Evolutionary conservation across 495 filamentous ascomycete species (phyloP), one percentile per base, ranked within the genome.

Genomic region (Aspergillus heteromorphus): DNA sequence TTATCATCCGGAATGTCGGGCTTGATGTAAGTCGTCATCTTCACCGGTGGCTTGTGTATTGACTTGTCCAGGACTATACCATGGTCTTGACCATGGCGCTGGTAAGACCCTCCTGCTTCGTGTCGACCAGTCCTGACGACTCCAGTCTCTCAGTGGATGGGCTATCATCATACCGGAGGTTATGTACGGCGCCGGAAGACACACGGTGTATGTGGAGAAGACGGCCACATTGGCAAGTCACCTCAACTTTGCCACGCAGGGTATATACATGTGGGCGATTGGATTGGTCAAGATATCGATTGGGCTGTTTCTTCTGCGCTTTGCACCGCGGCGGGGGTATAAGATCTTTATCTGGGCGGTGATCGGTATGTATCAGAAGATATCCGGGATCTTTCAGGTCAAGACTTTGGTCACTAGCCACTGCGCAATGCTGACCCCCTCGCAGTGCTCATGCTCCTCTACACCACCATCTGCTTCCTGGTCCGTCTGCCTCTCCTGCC

Each of bases 231-330:
- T 62, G 13, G 63, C 70, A 3, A 58, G 73, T 41, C 70, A 74
- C 47, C 56, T 78, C 43, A 80, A 78, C 50, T 76, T 76, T 34
- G 65, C 72, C 29, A 69, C 65, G 1, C 73, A 76, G 48, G 65
- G 62, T 0, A 59, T 80, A 17, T 75, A 66, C 40, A 60, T 77
- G 6, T 67, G 67, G 56, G 69, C 58, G 0, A 72, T 79, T 29
- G 65, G 67, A 11, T 45, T 75, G 17, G 72, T 74, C 20, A 81
- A 81, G 57, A 51, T 77, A 40, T 73, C 72, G 34, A 69, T 79
- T 48, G 75, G 73, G 2, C 53, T 79, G 17, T 77, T 78, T 53
- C 55, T 79, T 19, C 43, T 78, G 45, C 71, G 76, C 1, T 66
- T 79, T 41, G 65, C 70, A 16, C 54, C 63, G 6, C 61, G 56